Evolutionary conservation across 2,329 filamentous ascomycete genomes (phyloP), one percentile per base, ranked within the genome.

Genomic region (Fonsecaea nubica): DNA sequence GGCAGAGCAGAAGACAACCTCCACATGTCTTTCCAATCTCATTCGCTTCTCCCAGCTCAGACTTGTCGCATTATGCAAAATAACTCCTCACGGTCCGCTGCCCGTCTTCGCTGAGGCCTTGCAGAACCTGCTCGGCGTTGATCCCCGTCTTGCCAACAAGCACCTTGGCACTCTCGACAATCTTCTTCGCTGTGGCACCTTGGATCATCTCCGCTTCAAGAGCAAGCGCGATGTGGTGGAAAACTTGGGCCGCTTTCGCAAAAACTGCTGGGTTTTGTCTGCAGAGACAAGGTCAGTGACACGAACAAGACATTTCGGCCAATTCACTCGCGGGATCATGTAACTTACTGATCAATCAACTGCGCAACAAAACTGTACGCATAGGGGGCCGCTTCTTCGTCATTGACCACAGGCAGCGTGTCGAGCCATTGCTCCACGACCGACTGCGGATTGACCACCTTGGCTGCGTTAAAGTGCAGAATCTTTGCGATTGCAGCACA

Each of bases 401-500:
- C 95, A 75, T 97, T 97, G 15, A 90, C 89, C 60, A 99, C 90
- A 0, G 95, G 95, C 40, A 99, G 83, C 0, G 94, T 97, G 71
- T 92, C 89, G 57, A 99, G 82, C 95, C 95, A 99, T 76, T 91
- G 90, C n/a, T 84, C 81, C 50, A 92, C 88, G 32, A 97, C 85
- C 42, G 90, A 86, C 75, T 95, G 89, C 58, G 87, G 84, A 74
- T 96, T 92, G 62, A 83, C 84, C 18, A 99, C 89, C 76, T 91
- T 91, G 72, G 84, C 84, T 30, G 88, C 83, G 79, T 96, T 97
- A 82, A 90, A 97, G 77, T 97, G 93, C 71, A 99, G 84, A 61
- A 99, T 94, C 85, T 99, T 99, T 40, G 95, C 95, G 75, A 99
- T 95, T 72, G 92, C 93, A 50, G 95, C 94, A 73, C 92, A 97